Evolutionary conservation across 495 filamentous ascomycete species (phyloP), one percentile per base, ranked within the genome.

Genomic region (Podospora pseudopauciseta): DNA sequence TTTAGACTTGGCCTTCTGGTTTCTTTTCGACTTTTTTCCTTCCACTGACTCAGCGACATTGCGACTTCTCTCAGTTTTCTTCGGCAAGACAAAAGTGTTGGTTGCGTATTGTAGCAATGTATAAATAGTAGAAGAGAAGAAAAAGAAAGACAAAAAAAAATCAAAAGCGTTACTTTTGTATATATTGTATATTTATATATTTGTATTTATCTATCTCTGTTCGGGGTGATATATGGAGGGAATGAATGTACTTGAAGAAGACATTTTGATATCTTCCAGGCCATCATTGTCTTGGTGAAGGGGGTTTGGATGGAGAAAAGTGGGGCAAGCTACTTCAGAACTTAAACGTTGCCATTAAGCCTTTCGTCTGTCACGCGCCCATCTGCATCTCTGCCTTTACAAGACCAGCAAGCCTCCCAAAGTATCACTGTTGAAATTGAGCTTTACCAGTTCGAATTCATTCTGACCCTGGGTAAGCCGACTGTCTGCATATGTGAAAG

Each of bases 1-100:
- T 49, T 19, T n/a, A 44, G 28, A 57, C 55, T 66, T 57, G 4
- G 55, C 58, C 64, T 32, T 32, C 54, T 67, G 39, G 13, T 49
- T 49, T 49, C 39, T 49, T 49, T 49, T 49, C 39, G 13, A 32
- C 30, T 32, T 49, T 49, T 49, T 49, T 13, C 39, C 9, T 49
- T 16, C 39, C 39, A 49, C 30, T 4, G 7, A 32, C 39, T 49
- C 39, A 49, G 39, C 39, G 13, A 13, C 39, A 49, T 49, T 16
- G 9, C 39, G 13, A 11, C 28, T 19, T 32, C 28, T 68, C 28
- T 56, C 60, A 32, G 63, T 65, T 30, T 65, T 65, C 54, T 39
- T 54, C 54, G 27, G 64, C 66, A 76, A 75, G 70, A 74, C 34
- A 76, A 78, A 78, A 75, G 70, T 60, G 68, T 64, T 64, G 65